These are phyloP conservation scores for Coemansia erecta DNA, from an alignment of 192 early-diverging fungal genomes.

Conservation along the genomic window DNA sequence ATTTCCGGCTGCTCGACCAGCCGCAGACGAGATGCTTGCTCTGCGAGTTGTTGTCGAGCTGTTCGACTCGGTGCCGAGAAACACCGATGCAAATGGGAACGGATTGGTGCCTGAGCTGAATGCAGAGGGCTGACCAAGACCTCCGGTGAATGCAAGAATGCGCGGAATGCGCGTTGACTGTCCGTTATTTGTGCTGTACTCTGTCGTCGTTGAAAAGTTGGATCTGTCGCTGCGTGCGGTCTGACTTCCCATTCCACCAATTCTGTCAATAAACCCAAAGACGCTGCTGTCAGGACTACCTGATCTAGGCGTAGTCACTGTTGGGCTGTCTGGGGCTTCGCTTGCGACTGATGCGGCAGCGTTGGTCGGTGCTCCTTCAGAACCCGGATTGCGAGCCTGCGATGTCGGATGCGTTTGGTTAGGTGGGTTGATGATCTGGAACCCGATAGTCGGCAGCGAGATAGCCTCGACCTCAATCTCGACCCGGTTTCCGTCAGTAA, in stretches of 20 bases:
- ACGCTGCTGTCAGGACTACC: conserved; percentile 1
- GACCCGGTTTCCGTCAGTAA: background rate
- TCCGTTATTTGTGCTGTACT: conserved; percentile 25
- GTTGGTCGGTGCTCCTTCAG: no score
- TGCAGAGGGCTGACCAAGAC: background rate
- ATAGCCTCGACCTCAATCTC: background rate
- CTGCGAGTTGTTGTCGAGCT: conserved; percentile 1
- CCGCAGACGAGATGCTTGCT: background rate
- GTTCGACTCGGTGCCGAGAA: conserved; percentile 1
- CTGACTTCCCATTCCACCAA: conserved; percentile 17
- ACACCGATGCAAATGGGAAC: conserved; percentile 3
- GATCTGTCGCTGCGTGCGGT: conserved; percentile 36
- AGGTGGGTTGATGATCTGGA: background rate
- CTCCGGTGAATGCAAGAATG: background rate
- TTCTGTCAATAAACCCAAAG: conserved; percentile 15
- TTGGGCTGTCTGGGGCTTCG: background rate
- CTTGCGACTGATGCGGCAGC: no score
- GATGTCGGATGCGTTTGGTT: background rate
- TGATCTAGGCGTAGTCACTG: background rate
- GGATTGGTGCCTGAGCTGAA: background rate
- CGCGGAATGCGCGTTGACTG: background rate
- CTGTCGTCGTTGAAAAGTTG: conserved; percentile 34
- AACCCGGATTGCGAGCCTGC: no score
- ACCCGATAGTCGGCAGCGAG: background rate
- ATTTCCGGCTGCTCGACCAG: background rate